A percentile compares a stretch with the other conserved stretches of the same genome.
These are phyloP conservation scores for Cladorrhinum sp. DNA, from an alignment of 2,329 filamentous ascomycete species.

Conservation along the genomic window DNA sequence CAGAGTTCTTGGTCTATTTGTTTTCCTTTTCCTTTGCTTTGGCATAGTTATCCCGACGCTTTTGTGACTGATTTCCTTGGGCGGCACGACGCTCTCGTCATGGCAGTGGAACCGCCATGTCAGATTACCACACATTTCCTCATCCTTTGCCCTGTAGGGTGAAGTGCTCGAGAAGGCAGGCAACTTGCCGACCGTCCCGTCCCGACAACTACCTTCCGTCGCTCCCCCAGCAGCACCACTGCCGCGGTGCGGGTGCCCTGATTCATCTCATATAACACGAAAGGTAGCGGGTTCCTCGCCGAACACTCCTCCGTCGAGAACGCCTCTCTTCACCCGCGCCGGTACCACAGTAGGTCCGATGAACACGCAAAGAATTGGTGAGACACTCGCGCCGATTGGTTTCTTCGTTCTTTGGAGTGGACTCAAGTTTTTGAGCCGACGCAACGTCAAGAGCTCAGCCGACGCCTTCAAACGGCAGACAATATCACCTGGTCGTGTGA, in stretches of 20 bases:
- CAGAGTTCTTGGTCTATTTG: too few species aligned
- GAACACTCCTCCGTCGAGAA: constrained; percentile 7
- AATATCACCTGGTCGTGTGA: constrained; percentile 19
- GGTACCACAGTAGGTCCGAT: constrained; percentile 21
- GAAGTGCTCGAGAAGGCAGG: too few species aligned
- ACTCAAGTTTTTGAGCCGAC: constrained; percentile 1
- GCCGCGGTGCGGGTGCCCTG: neutral
- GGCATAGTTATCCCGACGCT: too few species aligned
- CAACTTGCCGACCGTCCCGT: too few species aligned
- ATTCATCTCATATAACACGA: constrained; percentile 14
- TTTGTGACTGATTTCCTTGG: too few species aligned
- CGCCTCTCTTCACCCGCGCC: constrained; percentile 14
- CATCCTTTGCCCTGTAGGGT: too few species aligned
- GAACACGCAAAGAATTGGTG: constrained; percentile 10
- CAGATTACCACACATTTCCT: too few species aligned
- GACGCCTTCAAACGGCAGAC: constrained; percentile 20
- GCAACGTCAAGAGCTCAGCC: constrained; percentile 18
- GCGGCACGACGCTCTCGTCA: too few species aligned
- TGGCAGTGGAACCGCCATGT: too few species aligned
- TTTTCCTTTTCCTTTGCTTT: too few species aligned
- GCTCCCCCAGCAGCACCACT: too few species aligned
- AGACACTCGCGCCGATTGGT: neutral
- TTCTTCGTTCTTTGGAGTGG: neutral
- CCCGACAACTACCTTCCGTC: too few species aligned
- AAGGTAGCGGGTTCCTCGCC: constrained; percentile 13